Evolutionary conservation across 148 eudicot genomes (phyloP).

Genomic region (Rhododendron williamsianum): DNA sequence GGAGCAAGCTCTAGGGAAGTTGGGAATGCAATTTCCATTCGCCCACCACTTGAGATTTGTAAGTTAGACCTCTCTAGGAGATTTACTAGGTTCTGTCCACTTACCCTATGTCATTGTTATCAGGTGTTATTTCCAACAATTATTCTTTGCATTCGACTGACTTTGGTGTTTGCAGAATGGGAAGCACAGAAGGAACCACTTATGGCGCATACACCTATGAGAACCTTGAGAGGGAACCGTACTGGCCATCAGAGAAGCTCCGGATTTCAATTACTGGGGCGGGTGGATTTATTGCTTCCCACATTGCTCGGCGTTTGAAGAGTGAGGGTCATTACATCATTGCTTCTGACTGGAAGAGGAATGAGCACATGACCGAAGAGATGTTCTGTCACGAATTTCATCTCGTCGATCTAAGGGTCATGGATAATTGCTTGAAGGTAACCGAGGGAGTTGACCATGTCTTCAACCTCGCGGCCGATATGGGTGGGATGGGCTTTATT

Average conservation of each 20-base stretch:
- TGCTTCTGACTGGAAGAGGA: slow-evolving; percentile 25
- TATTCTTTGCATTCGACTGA: background rate
- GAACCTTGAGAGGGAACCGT: slow-evolving; percentile 21
- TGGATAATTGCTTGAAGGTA: slow-evolving; percentile 21
- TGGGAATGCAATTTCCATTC: background rate
- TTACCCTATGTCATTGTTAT: background rate
- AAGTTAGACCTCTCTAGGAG: background rate
- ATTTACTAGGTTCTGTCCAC: background rate
- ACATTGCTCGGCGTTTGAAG: slow-evolving; percentile 24
- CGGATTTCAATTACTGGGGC: slow-evolving; percentile 24
- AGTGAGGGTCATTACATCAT: slow-evolving; percentile 23
- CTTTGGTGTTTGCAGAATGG: slow-evolving; percentile 10
- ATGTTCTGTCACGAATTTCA: slow-evolving; percentile 25
- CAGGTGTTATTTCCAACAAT: background rate
- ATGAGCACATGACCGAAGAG: slow-evolving; percentile 27
- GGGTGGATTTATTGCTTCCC: slow-evolving; percentile 23
- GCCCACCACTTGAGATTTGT: background rate
- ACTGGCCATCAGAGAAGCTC: slow-evolving; percentile 25
- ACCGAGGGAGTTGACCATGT: slow-evolving; percentile 19
- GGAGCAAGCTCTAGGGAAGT: background rate
- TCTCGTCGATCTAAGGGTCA: slow-evolving; percentile 23
- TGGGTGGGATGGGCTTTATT: slow-evolving; percentile 27
- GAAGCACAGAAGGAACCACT: slow-evolving; percentile 11
- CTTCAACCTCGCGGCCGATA: slow-evolving; percentile 26
- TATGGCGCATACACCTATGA: slow-evolving; percentile 23